Conservation (phyloP, 2,329 filamentous ascomycete species). For the Alternaria tenuissima region DNA sequence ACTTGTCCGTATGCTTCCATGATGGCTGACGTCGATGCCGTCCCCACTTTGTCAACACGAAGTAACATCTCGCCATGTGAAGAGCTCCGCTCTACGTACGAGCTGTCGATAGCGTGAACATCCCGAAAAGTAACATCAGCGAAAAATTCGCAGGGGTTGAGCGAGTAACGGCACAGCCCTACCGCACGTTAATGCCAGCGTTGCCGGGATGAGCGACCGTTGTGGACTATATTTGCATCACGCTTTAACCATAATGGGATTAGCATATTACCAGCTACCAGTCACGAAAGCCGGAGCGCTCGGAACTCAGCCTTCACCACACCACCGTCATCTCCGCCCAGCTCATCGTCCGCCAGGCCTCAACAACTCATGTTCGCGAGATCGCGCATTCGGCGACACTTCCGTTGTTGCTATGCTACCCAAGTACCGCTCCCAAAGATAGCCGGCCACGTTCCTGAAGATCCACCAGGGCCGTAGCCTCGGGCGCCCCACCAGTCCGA, state of each 20-base stretch:
- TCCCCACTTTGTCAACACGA: constrained; percentile 37
- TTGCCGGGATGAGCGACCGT: constrained; percentile 20
- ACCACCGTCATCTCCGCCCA: constrained; percentile 22
- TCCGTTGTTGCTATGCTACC: constrained; percentile 11
- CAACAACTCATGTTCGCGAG: constrained; percentile 8
- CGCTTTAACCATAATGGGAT: constrained; percentile 10
- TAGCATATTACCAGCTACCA: constrained; percentile 2
- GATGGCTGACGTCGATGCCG: constrained; percentile 36
- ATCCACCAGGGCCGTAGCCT: constrained; percentile 10
- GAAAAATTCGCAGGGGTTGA: constrained; percentile 20
- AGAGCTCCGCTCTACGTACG: constrained; percentile 24
- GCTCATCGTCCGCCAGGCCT: constrained; percentile 9
- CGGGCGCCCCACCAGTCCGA: constrained; percentile 3
- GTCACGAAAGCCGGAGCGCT: constrained; percentile 4
- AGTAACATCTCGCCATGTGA: constrained; percentile 36
- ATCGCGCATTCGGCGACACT: constrained; percentile 16
- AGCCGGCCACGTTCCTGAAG: constrained; percentile 18
- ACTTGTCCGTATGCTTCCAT: constrained; percentile 31
- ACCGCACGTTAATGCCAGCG: constrained; percentile 20
- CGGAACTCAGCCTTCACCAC: constrained; percentile 11
- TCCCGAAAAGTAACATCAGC: constrained; percentile 28
- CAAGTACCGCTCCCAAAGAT: not conserved
- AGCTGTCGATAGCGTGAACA: constrained; percentile 44
- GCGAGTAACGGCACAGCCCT: constrained; percentile 32
- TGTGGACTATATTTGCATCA: constrained; percentile 23